phyloP scores from a whole-genome alignment of 2,329 filamentous ascomycete species.

The Pyrenochaeta sp. region DNA sequence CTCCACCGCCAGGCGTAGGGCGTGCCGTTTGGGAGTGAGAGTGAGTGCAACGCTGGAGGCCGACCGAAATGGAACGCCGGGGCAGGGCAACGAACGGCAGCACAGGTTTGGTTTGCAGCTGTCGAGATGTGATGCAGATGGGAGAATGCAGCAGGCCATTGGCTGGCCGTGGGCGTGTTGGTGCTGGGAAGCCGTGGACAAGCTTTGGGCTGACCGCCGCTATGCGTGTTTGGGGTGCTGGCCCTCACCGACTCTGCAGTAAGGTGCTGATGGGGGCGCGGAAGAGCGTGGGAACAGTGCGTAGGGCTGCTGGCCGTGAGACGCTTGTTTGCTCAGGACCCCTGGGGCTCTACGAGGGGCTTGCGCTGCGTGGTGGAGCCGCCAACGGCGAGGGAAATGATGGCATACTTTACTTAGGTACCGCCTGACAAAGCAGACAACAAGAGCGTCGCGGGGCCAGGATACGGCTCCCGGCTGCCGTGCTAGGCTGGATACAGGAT shows the following conservation, averaged over 20 bases:
- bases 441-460: conserved; percentile 18
- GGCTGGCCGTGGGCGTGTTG: conserved; percentile 11
- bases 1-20: conserved; percentile 27
- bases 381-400: conserved; percentile 2
- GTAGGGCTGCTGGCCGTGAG: conserved; percentile 37
- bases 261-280: conserved; percentile 42
- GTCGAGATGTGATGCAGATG: conserved; percentile 8
- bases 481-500: conserved; percentile 33
- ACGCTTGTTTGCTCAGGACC: conserved; percentile 24
- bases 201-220: conserved; percentile 35
- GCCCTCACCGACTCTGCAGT: conserved; percentile 33
- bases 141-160: conserved; percentile 2
- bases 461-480: conserved; percentile 3
- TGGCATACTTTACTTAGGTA: conserved; percentile 15
- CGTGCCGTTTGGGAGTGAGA: conserved; percentile 16
- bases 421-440: conserved; percentile 31
- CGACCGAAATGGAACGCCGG: conserved; percentile 7
- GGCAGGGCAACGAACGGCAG: conserved; percentile 7
- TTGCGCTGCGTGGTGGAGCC: conserved; percentile 13
- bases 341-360: conserved; percentile 28
- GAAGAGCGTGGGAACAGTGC: conserved; percentile 35
- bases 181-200: conserved; percentile 15
- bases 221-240: conserved; percentile 20
- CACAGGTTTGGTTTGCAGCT: conserved; percentile 2
- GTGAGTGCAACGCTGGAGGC: conserved; percentile 8